Evolutionary conservation across 768 basidiomycete genomes (phyloP).

Genomic region (Auriculariales sp.): DNA sequence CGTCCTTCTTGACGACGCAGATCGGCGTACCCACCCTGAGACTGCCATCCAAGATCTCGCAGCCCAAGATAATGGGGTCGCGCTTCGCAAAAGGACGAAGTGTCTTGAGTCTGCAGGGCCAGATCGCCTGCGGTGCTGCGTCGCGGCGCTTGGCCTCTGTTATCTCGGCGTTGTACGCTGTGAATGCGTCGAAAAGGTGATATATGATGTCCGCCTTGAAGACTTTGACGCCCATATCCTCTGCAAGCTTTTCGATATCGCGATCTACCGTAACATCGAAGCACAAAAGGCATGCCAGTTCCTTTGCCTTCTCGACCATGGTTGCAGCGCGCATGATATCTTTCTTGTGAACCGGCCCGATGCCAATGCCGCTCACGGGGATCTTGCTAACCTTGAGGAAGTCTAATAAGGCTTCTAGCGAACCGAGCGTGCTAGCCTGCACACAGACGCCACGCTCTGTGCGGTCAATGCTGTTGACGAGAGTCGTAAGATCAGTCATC

Average conservation of each 20-base stretch:
- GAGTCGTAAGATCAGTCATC: slow-evolving; percentile 85
- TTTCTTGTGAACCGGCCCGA: slow-evolving; percentile 91
- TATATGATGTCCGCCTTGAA: slow-evolving; percentile 99
- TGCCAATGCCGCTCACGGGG: slow-evolving; percentile 93
- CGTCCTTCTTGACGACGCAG: slow-evolving; percentile 87
- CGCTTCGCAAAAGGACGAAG: slow-evolving; percentile 94
- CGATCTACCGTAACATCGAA: slow-evolving; percentile 93
- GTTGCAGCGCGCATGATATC: slow-evolving; percentile 85
- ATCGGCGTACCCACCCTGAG: slow-evolving; percentile 87
- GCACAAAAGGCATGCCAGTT: slow-evolving; percentile 87
- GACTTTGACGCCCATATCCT: slow-evolving; percentile 84
- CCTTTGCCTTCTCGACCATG: slow-evolving; percentile 93
- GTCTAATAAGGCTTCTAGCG: slow-evolving; percentile 89
- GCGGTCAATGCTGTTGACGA: slow-evolving; percentile 85
- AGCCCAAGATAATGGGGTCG: slow-evolving; percentile 93
- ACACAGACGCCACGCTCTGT: slow-evolving; percentile 95
- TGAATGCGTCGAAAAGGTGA: slow-evolving; percentile 94
- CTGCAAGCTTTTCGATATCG: slow-evolving; percentile 81
- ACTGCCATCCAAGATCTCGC: slow-evolving; percentile 88
- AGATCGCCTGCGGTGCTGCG: slow-evolving; percentile 88
- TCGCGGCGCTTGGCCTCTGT: slow-evolving; percentile 82
- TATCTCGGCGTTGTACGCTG: slow-evolving; percentile 83
- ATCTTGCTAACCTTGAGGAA: slow-evolving; percentile 94
- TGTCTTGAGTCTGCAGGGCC: slow-evolving; percentile 88
- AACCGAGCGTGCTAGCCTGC: slow-evolving; percentile 92